Evolutionary conservation across 805 yeast genomes (phyloP).

Genomic region (Saccharomycopsis amapae): DNA sequence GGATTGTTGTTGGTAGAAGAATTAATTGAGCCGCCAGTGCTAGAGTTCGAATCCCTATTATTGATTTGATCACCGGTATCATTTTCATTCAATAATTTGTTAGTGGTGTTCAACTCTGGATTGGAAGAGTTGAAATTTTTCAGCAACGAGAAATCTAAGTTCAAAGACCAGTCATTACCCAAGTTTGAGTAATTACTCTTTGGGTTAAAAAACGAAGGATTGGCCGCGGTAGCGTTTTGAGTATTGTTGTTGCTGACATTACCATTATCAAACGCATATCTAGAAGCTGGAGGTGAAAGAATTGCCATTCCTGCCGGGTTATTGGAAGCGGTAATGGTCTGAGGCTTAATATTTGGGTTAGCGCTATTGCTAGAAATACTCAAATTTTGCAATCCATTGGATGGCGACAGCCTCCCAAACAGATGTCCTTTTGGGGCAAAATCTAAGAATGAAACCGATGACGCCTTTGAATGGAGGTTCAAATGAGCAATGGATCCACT

Average conservation of each 20-base stretch:
- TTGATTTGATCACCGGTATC: not conserved
- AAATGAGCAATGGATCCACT: not conserved
- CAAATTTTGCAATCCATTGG: too few relatives aligned
- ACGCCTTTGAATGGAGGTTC: slow-evolving; percentile 15
- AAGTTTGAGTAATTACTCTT: slow-evolving; percentile 15
- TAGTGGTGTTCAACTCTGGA: slow-evolving; percentile 3
- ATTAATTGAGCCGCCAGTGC: not conserved
- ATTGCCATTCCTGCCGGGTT: slow-evolving; percentile 28
- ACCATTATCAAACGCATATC: slow-evolving; percentile 27
- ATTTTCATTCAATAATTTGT: not conserved
- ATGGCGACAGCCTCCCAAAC: not conserved
- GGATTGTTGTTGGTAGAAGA: not conserved
- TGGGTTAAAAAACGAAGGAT: slow-evolving; percentile 8
- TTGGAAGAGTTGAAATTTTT: slow-evolving; percentile 8
- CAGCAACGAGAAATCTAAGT: slow-evolving; percentile 16
- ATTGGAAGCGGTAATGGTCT: not conserved
- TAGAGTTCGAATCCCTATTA: not conserved
- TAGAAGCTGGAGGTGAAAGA: slow-evolving; percentile 36
- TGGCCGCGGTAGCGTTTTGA: not conserved
- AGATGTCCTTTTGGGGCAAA: not conserved
- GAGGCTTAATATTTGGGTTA: not conserved
- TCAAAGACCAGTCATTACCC: slow-evolving; percentile 20
- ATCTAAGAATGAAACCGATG: slow-evolving; percentile 18
- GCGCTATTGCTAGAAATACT: slow-evolving; percentile 6
- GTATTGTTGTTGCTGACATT: not conserved